phyloP scores from a whole-genome alignment of 2,329 filamentous ascomycete species.

The Beauveria asiatica region DNA sequence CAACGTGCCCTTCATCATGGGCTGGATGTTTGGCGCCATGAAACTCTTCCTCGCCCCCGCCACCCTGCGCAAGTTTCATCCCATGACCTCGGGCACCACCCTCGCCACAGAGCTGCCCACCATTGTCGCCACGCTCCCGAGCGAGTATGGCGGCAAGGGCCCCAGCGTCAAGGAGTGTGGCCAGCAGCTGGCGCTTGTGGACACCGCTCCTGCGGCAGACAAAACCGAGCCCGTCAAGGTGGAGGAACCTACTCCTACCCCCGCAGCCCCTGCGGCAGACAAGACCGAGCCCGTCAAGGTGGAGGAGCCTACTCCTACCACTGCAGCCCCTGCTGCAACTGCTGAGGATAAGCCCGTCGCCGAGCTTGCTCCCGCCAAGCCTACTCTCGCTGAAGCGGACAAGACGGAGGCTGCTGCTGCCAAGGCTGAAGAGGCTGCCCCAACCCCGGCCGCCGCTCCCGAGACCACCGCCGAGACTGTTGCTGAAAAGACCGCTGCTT shows the following conservation, averaged over 20 bases:
- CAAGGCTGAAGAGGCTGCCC: background rate
- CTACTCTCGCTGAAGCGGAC: background rate
- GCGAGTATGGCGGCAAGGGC: constrained; percentile 71
- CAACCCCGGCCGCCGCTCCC: background rate
- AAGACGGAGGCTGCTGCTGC: constrained; percentile 12
- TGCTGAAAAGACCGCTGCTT: constrained; percentile 11
- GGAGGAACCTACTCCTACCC: background rate
- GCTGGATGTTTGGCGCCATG: constrained; percentile 70
- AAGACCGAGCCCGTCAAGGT: constrained; percentile 8
- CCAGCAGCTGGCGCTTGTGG: constrained; percentile 12
- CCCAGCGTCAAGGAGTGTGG: constrained; percentile 29
- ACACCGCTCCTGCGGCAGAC: constrained; percentile 20
- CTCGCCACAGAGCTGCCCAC: constrained; percentile 52
- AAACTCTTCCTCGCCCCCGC: constrained; percentile 67
- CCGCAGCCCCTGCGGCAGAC: background rate
- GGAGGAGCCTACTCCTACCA: background rate
- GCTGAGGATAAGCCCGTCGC: constrained; percentile 7
- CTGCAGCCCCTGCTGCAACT: background rate
- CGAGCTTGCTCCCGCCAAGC: background rate
- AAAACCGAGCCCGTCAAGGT: constrained; percentile 8
- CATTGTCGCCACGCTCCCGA: constrained; percentile 59
- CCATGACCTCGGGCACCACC: constrained; percentile 62
- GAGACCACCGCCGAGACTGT: constrained; percentile 11
- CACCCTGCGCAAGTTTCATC: constrained; percentile 72
- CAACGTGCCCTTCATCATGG: constrained; percentile 87